Conservation (phyloP, 2,329 filamentous ascomycete species). For the Hypoxylon sp. region DNA sequence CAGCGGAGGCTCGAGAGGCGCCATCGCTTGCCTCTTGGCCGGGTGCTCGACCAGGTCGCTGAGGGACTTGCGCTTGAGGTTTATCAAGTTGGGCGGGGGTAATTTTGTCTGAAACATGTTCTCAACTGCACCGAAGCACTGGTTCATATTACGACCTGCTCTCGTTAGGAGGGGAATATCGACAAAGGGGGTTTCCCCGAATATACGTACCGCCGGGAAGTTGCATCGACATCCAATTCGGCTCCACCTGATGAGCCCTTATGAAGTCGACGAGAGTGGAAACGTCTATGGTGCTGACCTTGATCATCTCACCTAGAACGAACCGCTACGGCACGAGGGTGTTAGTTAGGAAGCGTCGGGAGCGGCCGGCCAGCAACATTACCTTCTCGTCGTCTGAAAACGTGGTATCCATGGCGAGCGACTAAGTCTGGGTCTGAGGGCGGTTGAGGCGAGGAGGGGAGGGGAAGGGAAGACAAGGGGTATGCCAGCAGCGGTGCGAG, state of each 20-base stretch:
- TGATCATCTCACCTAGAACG: conserved; percentile 65
- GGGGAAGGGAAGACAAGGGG: conserved; percentile 40
- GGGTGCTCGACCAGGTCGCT: conserved; percentile 46
- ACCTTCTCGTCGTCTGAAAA: conserved; percentile 64
- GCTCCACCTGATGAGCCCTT: conserved; percentile 50
- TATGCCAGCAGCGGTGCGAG: conserved; percentile 41
- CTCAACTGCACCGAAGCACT: conserved; percentile 54
- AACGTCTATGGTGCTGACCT: conserved; percentile 60
- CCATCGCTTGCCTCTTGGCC: conserved; percentile 46
- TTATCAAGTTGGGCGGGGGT: conserved; percentile 41
- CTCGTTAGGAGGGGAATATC: conserved; percentile 36
- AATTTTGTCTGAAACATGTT: conserved; percentile 49
- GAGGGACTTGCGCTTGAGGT: conserved; percentile 49
- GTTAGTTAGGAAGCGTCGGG: conserved; percentile 32
- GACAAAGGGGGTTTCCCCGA: conserved; percentile 23
- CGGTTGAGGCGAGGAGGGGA: conserved; percentile 37
- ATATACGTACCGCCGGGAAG: conserved; percentile 53
- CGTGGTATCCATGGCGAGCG: conserved; percentile 52
- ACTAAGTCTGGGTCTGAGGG: conserved; percentile 33
- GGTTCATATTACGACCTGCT: conserved; percentile 56
- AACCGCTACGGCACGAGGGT: conserved; percentile 55
- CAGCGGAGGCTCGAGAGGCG: conserved; percentile 40
- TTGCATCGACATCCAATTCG: conserved; percentile 59
- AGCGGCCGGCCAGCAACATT: conserved; percentile 40
- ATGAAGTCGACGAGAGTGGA: conserved; percentile 57